Conservation (phyloP, 495 filamentous ascomycete genomes). For the Ascodesmis nigricans region DNA sequence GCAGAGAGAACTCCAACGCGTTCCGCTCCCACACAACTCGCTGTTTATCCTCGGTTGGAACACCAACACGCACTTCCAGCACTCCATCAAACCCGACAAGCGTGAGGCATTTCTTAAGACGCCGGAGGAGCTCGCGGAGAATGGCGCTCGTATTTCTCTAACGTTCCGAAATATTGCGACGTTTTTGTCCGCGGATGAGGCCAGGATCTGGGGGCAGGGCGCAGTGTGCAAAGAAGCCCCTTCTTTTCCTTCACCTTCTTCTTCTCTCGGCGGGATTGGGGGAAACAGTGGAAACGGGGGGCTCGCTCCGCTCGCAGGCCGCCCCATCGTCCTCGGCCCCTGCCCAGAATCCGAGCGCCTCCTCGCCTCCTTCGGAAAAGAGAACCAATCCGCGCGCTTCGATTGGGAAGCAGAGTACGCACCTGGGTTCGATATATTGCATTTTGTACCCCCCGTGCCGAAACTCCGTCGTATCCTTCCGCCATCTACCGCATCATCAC, state of each 20-base stretch:
- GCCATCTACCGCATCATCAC: not conserved
- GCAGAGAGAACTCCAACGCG: slow-evolving; percentile 36
- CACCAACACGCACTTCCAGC: slow-evolving; percentile 74
- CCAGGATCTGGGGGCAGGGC: slow-evolving; percentile 77
- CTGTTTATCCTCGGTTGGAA: slow-evolving; percentile 60
- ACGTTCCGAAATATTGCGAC: slow-evolving; percentile 87
- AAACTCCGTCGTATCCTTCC: slow-evolving; percentile 10
- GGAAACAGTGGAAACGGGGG: too few relatives aligned
- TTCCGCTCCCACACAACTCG: slow-evolving; percentile 67
- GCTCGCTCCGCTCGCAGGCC: too few relatives aligned
- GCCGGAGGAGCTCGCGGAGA: slow-evolving; percentile 43
- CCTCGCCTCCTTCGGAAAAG: slow-evolving; percentile 58
- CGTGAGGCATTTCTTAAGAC: slow-evolving; percentile 41
- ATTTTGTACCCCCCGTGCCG: slow-evolving; percentile 24
- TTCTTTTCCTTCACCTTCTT: too few relatives aligned
- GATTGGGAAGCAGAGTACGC: slow-evolving; percentile 68
- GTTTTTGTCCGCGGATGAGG: slow-evolving; percentile 39
- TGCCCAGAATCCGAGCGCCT: slow-evolving; percentile 41
- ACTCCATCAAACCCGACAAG: slow-evolving; percentile 75
- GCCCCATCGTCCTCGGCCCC: slow-evolving; percentile 44
- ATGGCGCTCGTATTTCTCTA: slow-evolving; percentile 65
- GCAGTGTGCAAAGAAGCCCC: slow-evolving; percentile 42
- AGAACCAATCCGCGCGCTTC: slow-evolving; percentile 55
- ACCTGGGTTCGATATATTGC: slow-evolving; percentile 65
- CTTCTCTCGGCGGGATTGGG: too few relatives aligned